Evolutionary conservation across 805 yeast species (phyloP).

Genomic region (Yarrowia sp.): DNA sequence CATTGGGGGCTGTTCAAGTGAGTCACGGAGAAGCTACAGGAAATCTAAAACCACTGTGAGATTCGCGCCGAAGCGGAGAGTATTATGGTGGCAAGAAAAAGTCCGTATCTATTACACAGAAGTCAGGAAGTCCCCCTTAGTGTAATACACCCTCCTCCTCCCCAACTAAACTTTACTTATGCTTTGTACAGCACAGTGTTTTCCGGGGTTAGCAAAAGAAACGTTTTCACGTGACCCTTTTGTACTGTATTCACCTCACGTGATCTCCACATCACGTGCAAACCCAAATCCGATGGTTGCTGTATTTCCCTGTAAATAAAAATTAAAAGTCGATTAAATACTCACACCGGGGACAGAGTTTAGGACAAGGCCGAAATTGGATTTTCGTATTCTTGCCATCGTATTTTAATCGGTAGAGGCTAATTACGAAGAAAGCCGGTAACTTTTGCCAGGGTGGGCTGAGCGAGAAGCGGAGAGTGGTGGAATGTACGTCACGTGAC

Average conservation of each 20-base stretch:
- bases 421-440: not conserved
- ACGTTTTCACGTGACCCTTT: not conserved
- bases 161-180: too few relatives aligned
- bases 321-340: not conserved
- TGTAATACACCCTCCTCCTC: too few relatives aligned
- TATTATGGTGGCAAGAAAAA: too few relatives aligned
- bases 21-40: not conserved
- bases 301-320: not conserved
- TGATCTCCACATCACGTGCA: not conserved
- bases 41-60: not conserved
- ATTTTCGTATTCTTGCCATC: slow-evolving; percentile 2
- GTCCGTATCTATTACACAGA: too few relatives aligned
- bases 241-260: not conserved
- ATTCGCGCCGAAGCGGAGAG: too few relatives aligned
- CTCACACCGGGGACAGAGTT: too few relatives aligned
- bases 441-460: slow-evolving; percentile 4
- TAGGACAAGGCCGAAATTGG: not conserved
- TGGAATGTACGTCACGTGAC: too few relatives aligned
- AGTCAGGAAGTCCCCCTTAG: too few relatives aligned
- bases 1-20: too few relatives aligned
- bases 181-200: too few relatives aligned
- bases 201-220: too few relatives aligned
- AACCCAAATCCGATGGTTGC: not conserved
- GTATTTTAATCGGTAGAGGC: not conserved
- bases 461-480: too few relatives aligned